Evolutionary conservation across 1,284 basidiomycete species (phyloP).

Genomic region (Cystobasidium slooffiae): DNA sequence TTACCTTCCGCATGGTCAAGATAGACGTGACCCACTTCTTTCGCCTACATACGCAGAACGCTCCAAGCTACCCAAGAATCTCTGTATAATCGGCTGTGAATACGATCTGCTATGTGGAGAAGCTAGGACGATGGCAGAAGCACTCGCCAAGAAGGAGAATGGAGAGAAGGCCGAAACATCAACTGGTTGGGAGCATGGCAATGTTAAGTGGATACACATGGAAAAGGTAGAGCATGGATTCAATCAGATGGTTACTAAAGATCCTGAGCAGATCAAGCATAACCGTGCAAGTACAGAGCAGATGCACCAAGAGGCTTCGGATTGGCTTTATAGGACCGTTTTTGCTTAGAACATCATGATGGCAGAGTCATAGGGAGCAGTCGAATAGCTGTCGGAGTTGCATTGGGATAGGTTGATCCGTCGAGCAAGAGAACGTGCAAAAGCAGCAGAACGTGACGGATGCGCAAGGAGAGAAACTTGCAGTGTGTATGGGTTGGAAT

Average conservation of each 20-base stretch:
- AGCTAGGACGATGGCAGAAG: constrained; percentile 26
- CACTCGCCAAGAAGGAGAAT: constrained; percentile 11
- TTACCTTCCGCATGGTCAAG: constrained; percentile 21
- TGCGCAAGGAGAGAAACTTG: too few species aligned
- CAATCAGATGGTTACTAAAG: constrained; percentile 31
- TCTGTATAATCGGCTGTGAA: constrained; percentile 36
- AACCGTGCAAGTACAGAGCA: background rate
- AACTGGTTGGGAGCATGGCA: constrained; percentile 24
- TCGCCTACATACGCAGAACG: constrained; percentile 30
- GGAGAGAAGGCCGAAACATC: constrained; percentile 1
- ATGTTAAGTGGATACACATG: constrained; percentile 29
- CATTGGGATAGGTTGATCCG: too few species aligned
- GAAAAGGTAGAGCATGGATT: constrained; percentile 35
- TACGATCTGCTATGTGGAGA: constrained; percentile 41
- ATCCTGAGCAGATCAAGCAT: constrained; percentile 7
- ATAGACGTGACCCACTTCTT: constrained; percentile 24
- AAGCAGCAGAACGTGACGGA: too few species aligned
- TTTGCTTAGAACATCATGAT: background rate
- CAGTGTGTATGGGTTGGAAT: too few species aligned
- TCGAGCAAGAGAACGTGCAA: too few species aligned
- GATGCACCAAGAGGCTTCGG: constrained; percentile 33
- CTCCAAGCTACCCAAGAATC: constrained; percentile 20
- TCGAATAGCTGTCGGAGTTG: too few species aligned
- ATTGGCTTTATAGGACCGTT: constrained; percentile 34
- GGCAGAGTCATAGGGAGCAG: too few species aligned